Conservation (phyloP, 768 basidiomycete species). For the Kwoniella botswanensis region DNA sequence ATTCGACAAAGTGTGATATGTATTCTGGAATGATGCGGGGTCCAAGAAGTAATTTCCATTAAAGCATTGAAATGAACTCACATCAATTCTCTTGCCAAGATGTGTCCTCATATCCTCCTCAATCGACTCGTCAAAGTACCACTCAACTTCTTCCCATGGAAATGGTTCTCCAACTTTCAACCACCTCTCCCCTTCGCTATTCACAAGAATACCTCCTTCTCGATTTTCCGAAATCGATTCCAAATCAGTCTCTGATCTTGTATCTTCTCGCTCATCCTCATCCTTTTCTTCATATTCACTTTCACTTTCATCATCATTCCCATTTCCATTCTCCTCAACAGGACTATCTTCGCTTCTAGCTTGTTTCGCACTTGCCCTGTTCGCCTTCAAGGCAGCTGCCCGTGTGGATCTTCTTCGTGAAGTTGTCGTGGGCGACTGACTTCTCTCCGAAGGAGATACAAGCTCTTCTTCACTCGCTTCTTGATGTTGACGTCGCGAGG, state of each 20-base stretch:
- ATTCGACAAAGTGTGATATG: neutral
- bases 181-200: slow-evolving; percentile 4
- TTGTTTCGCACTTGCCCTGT: neutral
- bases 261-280: slow-evolving; percentile 4
- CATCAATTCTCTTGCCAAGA: slow-evolving; percentile 11
- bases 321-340: neutral
- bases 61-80: slow-evolving; percentile 3
- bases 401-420: neutral
- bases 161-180: slow-evolving; percentile 11
- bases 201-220: neutral
- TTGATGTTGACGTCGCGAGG: neutral
- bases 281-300: slow-evolving; percentile 4
- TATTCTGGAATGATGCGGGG: too few species aligned
- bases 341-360: neutral
- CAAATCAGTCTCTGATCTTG: neutral
- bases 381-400: neutral
- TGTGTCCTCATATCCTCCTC: slow-evolving; percentile 9
- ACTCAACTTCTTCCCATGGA: slow-evolving; percentile 16
- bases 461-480: slow-evolving; percentile 1
- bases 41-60: neutral
- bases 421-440: neutral
- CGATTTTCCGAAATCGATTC: neutral
- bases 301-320: slow-evolving; percentile 1
- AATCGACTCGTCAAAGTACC: slow-evolving; percentile 16
- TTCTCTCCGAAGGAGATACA: neutral